These are phyloP conservation scores for Neurospora sp. DNA, from an alignment of 495 filamentous ascomycete species.

Conservation along the genomic window DNA sequence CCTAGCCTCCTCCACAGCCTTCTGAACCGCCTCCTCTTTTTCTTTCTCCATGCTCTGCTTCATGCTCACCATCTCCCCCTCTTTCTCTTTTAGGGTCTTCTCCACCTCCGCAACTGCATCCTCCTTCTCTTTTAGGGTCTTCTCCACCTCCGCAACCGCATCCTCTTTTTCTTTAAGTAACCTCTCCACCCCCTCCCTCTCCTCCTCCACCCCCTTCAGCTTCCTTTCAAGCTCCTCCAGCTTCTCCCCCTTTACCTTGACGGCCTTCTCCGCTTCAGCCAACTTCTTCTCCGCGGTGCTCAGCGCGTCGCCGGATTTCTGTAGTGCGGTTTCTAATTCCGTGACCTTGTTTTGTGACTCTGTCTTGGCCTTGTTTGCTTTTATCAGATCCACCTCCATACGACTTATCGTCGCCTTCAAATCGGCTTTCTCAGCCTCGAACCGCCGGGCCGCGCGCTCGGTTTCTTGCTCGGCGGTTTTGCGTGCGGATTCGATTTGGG, in stretches of 20 bases:
- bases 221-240: not conserved
- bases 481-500: conserved; percentile 1
- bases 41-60: conserved; percentile 7
- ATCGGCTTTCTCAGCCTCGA: conserved; percentile 52
- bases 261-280: conserved; percentile 2
- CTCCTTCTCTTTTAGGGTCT: not conserved
- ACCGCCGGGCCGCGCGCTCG: conserved; percentile 25
- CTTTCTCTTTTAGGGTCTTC: conserved; percentile 1
- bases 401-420: conserved; percentile 48
- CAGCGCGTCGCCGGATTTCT: not conserved
- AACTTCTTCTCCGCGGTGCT: conserved; percentile 1
- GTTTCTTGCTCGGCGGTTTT: conserved; percentile 31
- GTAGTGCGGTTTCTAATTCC: conserved; percentile 6
- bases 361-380: conserved; percentile 43
- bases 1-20: conserved; percentile 9
- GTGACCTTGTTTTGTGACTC: conserved; percentile 5
- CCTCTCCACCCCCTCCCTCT: conserved; percentile 8
- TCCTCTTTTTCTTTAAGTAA: conserved; percentile 6
- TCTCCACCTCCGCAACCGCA: not conserved
- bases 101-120: conserved; percentile 5
- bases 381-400: conserved; percentile 51
- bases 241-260: not conserved
- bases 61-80: conserved; percentile 2
- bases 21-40: conserved; percentile 16
- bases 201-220: conserved; percentile 1